These are phyloP conservation scores for Melaleuca quinquenervia DNA, from an alignment of 345 rosid species.

Conservation along the genomic window DNA sequence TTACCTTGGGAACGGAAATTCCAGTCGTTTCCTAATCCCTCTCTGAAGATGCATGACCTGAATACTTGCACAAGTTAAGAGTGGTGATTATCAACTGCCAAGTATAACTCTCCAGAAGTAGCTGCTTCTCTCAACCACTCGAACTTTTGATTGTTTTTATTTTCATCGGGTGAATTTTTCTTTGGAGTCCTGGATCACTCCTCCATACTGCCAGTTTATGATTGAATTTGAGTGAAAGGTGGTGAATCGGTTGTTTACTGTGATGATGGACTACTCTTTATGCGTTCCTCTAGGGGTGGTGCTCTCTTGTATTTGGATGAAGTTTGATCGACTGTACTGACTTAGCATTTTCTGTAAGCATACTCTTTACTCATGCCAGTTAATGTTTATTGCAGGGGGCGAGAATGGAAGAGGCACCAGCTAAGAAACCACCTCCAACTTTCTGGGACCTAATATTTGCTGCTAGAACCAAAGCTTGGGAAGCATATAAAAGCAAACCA, in stretches of 20 bases:
- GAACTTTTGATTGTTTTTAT: neutral
- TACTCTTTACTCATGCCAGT: neutral
- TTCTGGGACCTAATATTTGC: neutral
- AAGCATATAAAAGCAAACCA: constrained; percentile 48
- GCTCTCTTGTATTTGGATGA: neutral
- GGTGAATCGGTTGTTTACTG: neutral
- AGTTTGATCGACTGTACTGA: neutral
- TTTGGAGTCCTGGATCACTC: neutral
- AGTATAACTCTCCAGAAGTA: neutral
- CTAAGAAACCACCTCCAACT: neutral
- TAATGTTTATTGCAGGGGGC: neutral
- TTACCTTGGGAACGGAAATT: neutral
- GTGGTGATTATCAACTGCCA: neutral
- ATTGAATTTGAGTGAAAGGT: neutral
- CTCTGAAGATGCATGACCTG: neutral
- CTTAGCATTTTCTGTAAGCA: neutral
- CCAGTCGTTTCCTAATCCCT: neutral
- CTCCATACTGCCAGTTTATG: neutral
- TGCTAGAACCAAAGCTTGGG: constrained; percentile 12
- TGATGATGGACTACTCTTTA: neutral
- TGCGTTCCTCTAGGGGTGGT: neutral
- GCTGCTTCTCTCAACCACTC: neutral
- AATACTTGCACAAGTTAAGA: neutral
- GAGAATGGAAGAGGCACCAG: constrained; percentile 10
- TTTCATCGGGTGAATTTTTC: neutral